Evolutionary conservation across 2,329 filamentous ascomycete genomes (phyloP).

Genomic region (Aspergillus arachidicola): DNA sequence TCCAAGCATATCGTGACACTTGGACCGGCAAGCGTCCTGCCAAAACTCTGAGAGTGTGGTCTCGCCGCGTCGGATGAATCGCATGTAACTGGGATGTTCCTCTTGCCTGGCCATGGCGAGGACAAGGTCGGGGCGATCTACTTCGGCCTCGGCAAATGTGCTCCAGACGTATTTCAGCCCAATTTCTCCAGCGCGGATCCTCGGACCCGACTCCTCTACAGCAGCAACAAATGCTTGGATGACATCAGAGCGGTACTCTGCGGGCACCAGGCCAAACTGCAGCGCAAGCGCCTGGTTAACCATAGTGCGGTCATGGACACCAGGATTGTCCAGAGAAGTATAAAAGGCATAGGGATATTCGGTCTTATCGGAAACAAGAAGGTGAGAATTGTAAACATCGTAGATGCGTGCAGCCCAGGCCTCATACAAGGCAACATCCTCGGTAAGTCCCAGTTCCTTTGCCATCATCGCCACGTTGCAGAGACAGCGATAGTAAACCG

Average conservation of each 20-base stretch:
- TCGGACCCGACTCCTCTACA: constrained; percentile 14
- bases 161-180: constrained; percentile 27
- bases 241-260: constrained; percentile 17
- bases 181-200: constrained; percentile 27
- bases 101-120: constrained; percentile 48
- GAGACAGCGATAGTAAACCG: constrained; percentile 29
- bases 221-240: constrained; percentile 25
- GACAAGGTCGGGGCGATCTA: constrained; percentile 23
- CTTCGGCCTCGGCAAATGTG: constrained; percentile 23
- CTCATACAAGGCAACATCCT: constrained; percentile 19
- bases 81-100: constrained; percentile 53
- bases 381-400: constrained; percentile 22
- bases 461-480: constrained; percentile 27
- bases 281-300: constrained; percentile 27
- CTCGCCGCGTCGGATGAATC: constrained; percentile 49
- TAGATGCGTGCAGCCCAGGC: constrained; percentile 24
- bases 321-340: constrained; percentile 25
- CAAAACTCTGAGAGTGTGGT: constrained; percentile 81
- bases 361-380: constrained; percentile 21
- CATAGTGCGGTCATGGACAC: constrained; percentile 20
- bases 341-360: constrained; percentile 23
- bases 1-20: constrained; percentile 58
- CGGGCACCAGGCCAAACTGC: constrained; percentile 24
- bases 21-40: constrained; percentile 76
- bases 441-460: constrained; percentile 18